Evolutionary conservation across 768 basidiomycete genomes (phyloP), one percentile per base, ranked within the genome.

Genomic region (Melanogaster broomeanus): DNA sequence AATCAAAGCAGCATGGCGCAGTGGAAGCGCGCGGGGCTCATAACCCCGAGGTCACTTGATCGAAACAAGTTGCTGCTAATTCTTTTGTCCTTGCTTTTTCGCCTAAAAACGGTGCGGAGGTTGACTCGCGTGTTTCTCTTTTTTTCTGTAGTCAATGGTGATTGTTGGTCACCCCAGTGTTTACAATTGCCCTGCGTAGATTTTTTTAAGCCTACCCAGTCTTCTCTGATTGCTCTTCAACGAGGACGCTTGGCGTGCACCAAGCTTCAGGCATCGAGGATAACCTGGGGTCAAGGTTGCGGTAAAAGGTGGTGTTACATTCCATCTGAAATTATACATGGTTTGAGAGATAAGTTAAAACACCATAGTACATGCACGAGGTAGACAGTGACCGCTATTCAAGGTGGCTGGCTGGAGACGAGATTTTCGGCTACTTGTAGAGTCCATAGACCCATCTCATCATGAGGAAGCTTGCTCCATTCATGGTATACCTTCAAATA

Each of bases 391-490:
- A 33, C 31, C 15, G 15, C 33, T 39, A 15, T 16, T 33, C 42
- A 62, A 6, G 46, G 46, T 10, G 51, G 53, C 4, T 42, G 74
- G 5, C 74, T 55, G 2, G 77, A 44, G 4, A 65, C 67, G 9
- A 69, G 54, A 18, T 67, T 69, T 57, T 78, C 75, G 3, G 72
- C 72, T 0, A 66, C 58, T 48, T 69, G 63, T 48, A 78, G 50
- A 11, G 72, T 61, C 76, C 76, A 77, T 19, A 72, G 69, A 41
- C 79, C 76, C n/a, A 90, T 80, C 24, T 86, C 81, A n/a, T 87
- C 84, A 45, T 77, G 72, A 2, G 85, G 83, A 8, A 87, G 61
- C 24, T 77, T 70, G 49, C 68, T 65, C 82, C 85, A 88, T 46
- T 72, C 74, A 11, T 72, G 66, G 45, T 73, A 74, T 2, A 76